Base-by-base conservation (phyloP, 2,329 filamentous ascomycete species). In the Dothideomycetes sp. region DNA sequence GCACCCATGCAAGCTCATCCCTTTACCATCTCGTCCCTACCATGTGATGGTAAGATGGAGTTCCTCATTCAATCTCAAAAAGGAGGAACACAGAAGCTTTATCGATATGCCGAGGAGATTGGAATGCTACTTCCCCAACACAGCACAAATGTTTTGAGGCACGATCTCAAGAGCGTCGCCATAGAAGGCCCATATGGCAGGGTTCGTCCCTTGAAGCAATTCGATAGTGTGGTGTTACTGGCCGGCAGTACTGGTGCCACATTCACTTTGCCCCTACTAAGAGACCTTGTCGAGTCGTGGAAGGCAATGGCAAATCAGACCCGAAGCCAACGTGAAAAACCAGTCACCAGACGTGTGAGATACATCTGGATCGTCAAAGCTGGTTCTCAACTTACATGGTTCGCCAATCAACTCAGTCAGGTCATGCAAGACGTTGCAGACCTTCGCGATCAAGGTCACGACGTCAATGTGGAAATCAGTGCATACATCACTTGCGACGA, bases 1-100 rank as follows among this genome's bases (percentile, higher is more conserved):
- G 64, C 67, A 13, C 75, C 74, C 1, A 57, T 81, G 2, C 74
- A 80, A 50, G 72, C 70, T 17, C 78, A 82, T 48, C 78, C 78
- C 0, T 81, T 81, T 51, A 80, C 76, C 1, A 75, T 81, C 44
- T 62, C 71, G 3, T 74, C 71, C 1, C 63, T 78, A 10, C 70
- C 73, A 0, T 62, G 64, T 27, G 74, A 78, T 49, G 63, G 65
- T 1, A 69, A 65, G 42, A 64, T 78, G 54, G 71, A 76, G 37
- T 76, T 79, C 45, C 53, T 74, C 4, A 62, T 78, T 8, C 71
- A 73, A 43, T 64, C 71, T 1, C 64, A 75, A 49, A 65, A 60
- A 23, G 74, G 73, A 10, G 70, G 64, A 9, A 76, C 73, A 1
- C 64, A 56, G 34, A 64, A 62, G 5, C 64, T 78, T 43, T 70